These are phyloP conservation scores for Eucalyptus tenuipes DNA, from an alignment of 345 rosid genomes.

Conservation along the genomic window DNA sequence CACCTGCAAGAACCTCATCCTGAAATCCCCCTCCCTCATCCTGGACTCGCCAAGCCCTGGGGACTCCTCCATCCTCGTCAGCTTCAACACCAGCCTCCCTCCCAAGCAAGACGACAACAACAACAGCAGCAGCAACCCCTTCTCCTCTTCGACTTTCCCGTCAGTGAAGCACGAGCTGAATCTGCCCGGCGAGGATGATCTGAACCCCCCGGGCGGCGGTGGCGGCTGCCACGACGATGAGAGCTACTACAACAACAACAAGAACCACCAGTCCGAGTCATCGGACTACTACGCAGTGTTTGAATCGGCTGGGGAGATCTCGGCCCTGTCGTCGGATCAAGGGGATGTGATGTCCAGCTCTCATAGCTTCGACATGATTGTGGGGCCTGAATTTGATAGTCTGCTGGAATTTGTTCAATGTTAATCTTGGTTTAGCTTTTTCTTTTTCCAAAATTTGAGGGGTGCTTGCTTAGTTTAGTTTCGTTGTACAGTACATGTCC, in stretches of 20 bases:
- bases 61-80: conserved; percentile 13
- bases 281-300: background rate
- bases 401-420: background rate
- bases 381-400: background rate
- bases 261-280: background rate
- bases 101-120: background rate
- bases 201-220: background rate
- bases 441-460: background rate
- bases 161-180: background rate
- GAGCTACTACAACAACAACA: background rate
- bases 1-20: conserved; percentile 12
- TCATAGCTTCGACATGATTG: background rate
- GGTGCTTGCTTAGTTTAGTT: background rate
- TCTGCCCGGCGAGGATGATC: background rate
- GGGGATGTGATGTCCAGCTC: background rate
- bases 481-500: background rate
- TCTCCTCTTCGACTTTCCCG: background rate
- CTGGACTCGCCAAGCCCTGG: background rate
- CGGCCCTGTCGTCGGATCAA: background rate
- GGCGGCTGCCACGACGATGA: background rate
- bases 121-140: background rate
- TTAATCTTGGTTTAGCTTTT: background rate
- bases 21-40: background rate
- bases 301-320: background rate
- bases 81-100: conserved; percentile 1